Evolutionary conservation across 2,329 filamentous ascomycete genomes (phyloP), one percentile per base, ranked within the genome.

Genomic region (Tympanopsis confertula): DNA sequence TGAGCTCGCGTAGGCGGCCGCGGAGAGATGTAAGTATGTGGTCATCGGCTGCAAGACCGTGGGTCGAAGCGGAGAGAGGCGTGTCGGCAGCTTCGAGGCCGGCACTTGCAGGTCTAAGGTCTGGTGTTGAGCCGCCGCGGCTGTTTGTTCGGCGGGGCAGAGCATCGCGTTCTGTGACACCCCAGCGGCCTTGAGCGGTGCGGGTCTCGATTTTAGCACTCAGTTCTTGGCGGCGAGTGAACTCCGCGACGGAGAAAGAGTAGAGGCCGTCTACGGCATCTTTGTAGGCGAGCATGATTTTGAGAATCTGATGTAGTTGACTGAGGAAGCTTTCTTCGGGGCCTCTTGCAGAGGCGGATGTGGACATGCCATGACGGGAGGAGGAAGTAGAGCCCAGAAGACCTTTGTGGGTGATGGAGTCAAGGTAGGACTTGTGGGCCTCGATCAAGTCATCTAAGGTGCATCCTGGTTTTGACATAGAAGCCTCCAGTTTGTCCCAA

Each of bases 371-470:
- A 54, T 59, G 7, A 64, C 58, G 57, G 28, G 56, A 59, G 41
- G 58, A 55, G 35, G 68, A 63, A 42, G 73, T 71, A 14, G 84
- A 86, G 36, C 89, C 89, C 1, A 98, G 71, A 2, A 98, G 74
- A 19, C 91, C 91, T 60, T 98, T 98, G 52, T 94, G 83, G 0
- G 93, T 98, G 55, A 98, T 96, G 45, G 84, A 82, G 49, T 85
- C 86, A 41, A 98, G 80, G 55, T 96, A 98, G 38, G 77, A 79
- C 13, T 82, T 85, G 59, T 98, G 91, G 1, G 91, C 89, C 47
- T 81, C 74, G 54, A 98, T 96, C 39, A 98, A 71, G 52, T 96
- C 91, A 62, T 98, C 93, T 10, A 98, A 73, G 0, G 91, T 98
- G 52, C 82, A 88, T 47, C 85, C 84, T 13, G 89, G 86, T 54